Base-by-base conservation (phyloP, 2,329 filamentous ascomycete genomes). In the Byssothecium circinans region DNA sequence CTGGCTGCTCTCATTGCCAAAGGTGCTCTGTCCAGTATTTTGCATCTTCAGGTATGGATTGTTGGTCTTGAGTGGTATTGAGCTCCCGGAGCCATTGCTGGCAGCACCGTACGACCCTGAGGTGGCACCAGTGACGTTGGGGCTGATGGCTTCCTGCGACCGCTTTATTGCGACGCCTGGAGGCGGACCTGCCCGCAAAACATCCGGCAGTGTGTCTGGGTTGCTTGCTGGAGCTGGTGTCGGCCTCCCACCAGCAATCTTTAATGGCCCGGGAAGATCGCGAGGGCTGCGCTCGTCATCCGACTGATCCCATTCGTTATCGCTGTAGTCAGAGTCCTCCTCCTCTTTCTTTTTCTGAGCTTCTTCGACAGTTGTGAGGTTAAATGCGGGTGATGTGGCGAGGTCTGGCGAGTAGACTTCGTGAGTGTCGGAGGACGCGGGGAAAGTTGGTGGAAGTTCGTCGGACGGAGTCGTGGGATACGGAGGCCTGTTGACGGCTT, bases 41-140 rank as follows among this genome's bases (percentile, higher is more conserved):
- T 74, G 71, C 57, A 70, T 68, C 22, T 65, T 65, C 18, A 71
- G 61, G 50, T 76, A 76, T 8, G 75, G 74, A 45, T 76, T 76
- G 50, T 75, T 73, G 3, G 73, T 74, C 48, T 72, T 56, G 17
- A 74, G 53, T 1, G 67, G 64, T 27, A 64, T 45, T 2, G 67
- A 67, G 17, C 56, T 54, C 33, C 56, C 58, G 0, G 69, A 70
- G 36, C 60, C 54, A 17, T 57, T 67, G 56, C 67, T 71, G 10
- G 46, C 52, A 17, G 59, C 57, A 23, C 64, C 60, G 29, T 57
- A 66, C 2, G 66, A 68, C 19, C 58, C 56, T 14, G 61, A 47
- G 29, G 55, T 64, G 18, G 63, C 56, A 8, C 65, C 63, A 2
- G 62, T 67, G 8, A 59, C 61, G 49, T 67, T 64, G 20, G 62